Percentiles rank a stretch among this genome's conserved stretches.
These are phyloP conservation scores for Agrocybe chaxingu DNA, from an alignment of 768 basidiomycete species.

Conservation along the genomic window DNA sequence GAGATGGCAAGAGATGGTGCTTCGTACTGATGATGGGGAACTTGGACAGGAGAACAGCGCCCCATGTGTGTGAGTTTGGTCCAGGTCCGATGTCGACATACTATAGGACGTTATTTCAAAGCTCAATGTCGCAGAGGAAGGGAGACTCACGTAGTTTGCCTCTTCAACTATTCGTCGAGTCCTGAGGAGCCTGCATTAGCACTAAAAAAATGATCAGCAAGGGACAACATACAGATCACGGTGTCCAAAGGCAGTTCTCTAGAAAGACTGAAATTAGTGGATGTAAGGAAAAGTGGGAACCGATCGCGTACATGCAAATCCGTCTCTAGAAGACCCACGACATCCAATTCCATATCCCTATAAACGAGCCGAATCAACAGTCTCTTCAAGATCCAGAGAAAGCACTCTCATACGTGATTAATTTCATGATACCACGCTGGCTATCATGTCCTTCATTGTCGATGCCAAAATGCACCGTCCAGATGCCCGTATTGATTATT, in stretches of 20 bases:
- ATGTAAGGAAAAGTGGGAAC: too few relatives aligned
- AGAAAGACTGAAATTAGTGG: background rate
- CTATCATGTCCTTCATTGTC: constrained; percentile 75
- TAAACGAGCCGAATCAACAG: background rate
- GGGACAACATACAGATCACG: constrained; percentile 62
- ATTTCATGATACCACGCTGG: constrained; percentile 60
- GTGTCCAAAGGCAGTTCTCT: constrained; percentile 65
- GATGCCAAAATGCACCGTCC: constrained; percentile 89
- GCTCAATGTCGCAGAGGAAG: background rate
- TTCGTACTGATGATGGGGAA: constrained; percentile 87
- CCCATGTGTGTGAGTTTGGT: constrained; percentile 89
- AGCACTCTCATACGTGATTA: constrained; percentile 30
- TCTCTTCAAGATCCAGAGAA: background rate
- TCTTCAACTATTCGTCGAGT: constrained; percentile 77
- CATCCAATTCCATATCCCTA: constrained; percentile 81
- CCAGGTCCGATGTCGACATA: constrained; percentile 89
- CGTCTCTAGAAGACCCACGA: constrained; percentile 83
- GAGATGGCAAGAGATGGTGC: constrained; percentile 86
- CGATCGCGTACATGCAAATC: constrained; percentile 61
- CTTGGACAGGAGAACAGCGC: constrained; percentile 79
- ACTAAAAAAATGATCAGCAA: background rate
- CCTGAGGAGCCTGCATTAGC: constrained; percentile 31
- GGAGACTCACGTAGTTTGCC: constrained; percentile 68
- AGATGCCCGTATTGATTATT: constrained; percentile 80
- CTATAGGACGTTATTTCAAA: constrained; percentile 31